phyloP scores from a whole-genome alignment of 805 yeast species.

The Cyberlindnera amylophila region DNA sequence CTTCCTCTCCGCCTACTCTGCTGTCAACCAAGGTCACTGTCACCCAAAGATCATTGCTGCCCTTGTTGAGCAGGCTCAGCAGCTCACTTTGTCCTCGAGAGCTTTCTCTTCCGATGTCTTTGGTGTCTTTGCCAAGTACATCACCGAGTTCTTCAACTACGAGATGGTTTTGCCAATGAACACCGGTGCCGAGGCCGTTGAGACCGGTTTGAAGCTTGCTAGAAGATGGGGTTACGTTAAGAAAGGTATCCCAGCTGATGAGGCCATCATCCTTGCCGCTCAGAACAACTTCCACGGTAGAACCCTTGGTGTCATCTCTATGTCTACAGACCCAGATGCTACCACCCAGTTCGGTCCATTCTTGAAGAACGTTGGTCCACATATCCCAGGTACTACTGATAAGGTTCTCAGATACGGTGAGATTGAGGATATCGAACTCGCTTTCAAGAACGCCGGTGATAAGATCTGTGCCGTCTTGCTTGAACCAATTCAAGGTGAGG shows the following conservation, averaged over 20 bases:
- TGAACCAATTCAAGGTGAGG: constrained; percentile 98
- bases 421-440: constrained; percentile 81
- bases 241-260: constrained; percentile 76
- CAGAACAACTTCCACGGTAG: constrained; percentile 94
- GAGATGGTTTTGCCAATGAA: constrained; percentile 97
- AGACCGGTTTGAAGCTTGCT: constrained; percentile 88
- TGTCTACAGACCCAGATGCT: constrained; percentile 96
- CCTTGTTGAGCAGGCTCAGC: constrained; percentile 79
- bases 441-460: constrained; percentile 79
- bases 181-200: constrained; percentile 99
- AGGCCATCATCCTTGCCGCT: constrained; percentile 86
- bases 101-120: constrained; percentile 90
- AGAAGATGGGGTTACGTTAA: constrained; percentile 95
- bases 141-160: constrained; percentile 84
- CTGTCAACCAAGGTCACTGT: constrained; percentile 97
- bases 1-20: constrained; percentile 91
- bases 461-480: constrained; percentile 85
- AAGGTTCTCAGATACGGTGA: constrained; percentile 72
- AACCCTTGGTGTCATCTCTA: constrained; percentile 89
- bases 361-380: constrained; percentile 77
- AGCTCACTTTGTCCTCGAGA: constrained; percentile 81
- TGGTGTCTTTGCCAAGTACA: constrained; percentile 80
- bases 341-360: constrained; percentile 88
- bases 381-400: constrained; percentile 67
- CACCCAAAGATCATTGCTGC: constrained; percentile 90